phyloP scores from a whole-genome alignment of 192 early-diverging fungal genomes.

The Backusella circina region DNA sequence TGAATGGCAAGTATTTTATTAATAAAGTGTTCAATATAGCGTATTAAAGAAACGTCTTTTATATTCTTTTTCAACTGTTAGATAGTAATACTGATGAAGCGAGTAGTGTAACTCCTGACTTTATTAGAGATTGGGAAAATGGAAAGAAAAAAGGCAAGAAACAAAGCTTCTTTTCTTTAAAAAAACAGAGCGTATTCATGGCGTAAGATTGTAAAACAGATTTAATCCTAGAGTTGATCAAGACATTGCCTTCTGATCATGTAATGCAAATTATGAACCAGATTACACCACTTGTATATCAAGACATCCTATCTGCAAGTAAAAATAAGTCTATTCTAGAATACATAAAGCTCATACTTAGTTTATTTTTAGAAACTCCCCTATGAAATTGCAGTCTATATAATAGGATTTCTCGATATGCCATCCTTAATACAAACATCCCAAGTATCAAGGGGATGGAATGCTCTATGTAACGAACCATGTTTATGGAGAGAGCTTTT shows the following conservation, averaged over 20 bases:
- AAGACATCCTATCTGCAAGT: conserved; percentile 51
- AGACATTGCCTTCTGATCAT: conserved; percentile 40
- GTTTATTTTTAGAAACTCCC: conserved; percentile 37
- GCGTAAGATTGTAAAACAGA: conserved; percentile 24
- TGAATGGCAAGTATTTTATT: neutral
- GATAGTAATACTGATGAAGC: neutral
- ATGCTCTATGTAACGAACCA: conserved; percentile 47
- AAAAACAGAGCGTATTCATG: neutral
- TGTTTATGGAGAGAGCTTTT: conserved; percentile 56
- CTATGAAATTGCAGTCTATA: conserved; percentile 46
- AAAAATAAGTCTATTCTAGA: no score
- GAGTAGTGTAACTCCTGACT: conserved; percentile 31
- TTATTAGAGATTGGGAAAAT: conserved; percentile 34
- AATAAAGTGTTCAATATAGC: neutral
- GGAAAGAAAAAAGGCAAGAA: conserved; percentile 37
- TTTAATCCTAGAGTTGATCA: conserved; percentile 47
- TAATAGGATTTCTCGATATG: conserved; percentile 48
- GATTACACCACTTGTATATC: conserved; percentile 42
- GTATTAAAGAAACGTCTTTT: neutral
- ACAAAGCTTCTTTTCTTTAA: neutral
- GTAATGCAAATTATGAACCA: conserved; percentile 35
- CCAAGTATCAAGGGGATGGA: conserved; percentile 56
- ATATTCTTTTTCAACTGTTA: neutral
- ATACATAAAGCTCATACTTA: neutral
- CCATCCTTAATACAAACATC: conserved; percentile 40